phyloP scores from a whole-genome alignment of 306 rosid species.

The Lithocarpus polystachyus region DNA sequence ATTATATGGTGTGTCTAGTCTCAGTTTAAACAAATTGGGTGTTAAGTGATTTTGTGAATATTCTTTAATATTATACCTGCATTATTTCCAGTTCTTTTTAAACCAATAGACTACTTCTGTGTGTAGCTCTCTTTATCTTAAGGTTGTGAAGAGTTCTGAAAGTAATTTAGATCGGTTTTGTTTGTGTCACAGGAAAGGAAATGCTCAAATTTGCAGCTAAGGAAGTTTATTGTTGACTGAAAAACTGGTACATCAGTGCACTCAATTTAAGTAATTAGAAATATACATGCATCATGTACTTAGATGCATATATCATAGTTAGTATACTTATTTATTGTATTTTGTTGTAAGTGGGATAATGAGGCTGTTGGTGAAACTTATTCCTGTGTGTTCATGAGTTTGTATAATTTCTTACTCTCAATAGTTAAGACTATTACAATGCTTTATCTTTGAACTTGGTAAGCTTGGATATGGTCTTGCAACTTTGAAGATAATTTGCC shows the following conservation, averaged over 20 bases:
- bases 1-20: background rate
- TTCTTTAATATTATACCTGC: background rate
- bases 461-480: background rate
- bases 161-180: background rate
- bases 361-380: background rate
- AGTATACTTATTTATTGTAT: background rate
- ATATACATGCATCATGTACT: slow-evolving; percentile 5
- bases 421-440: background rate
- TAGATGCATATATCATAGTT: slow-evolving; percentile 8
- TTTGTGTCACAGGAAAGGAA: slow-evolving; percentile 37
- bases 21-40: background rate
- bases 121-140: background rate
- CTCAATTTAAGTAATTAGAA: slow-evolving; percentile 6
- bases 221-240: slow-evolving; percentile 42
- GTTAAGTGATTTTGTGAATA: background rate
- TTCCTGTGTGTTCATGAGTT: background rate
- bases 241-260: slow-evolving; percentile 6
- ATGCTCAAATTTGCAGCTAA: slow-evolving; percentile 26
- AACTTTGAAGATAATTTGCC: background rate
- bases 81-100: background rate
- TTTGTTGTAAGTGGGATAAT: slow-evolving; percentile 2
- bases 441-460: background rate
- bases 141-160: background rate
- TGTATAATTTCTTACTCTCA: background rate
- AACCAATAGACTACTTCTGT: background rate